phyloP scores from a whole-genome alignment of 768 basidiomycete species.

The Pisolithus sp. region DNA sequence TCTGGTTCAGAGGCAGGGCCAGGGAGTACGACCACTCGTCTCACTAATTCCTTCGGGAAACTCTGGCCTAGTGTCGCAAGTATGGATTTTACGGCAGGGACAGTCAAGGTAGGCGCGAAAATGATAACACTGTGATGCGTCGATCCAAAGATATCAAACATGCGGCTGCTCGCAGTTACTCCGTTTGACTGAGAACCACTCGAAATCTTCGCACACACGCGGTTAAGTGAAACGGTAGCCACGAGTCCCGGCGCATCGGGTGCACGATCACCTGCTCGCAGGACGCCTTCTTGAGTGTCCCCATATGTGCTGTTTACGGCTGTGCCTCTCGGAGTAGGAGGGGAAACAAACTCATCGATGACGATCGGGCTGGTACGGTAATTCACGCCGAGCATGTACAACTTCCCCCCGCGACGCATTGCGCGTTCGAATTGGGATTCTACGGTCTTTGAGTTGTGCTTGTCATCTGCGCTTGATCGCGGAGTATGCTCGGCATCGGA shows the following conservation, averaged over 20 bases:
- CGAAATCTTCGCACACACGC: too few species aligned
- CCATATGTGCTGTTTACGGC: background rate
- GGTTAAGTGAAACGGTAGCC: background rate
- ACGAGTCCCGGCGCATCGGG: background rate
- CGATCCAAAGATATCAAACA: background rate
- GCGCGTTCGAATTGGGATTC: background rate
- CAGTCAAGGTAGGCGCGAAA: slow-evolving; percentile 20
- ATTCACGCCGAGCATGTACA: slow-evolving; percentile 21
- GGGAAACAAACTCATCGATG: slow-evolving; percentile 11
- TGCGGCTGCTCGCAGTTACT: background rate
- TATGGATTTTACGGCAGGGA: background rate
- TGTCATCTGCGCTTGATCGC: background rate
- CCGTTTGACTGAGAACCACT: too few species aligned
- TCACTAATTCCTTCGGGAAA: background rate
- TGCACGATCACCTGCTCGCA: background rate
- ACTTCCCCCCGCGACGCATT: slow-evolving; percentile 1
- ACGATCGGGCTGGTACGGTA: slow-evolving; percentile 21
- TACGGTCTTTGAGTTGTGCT: background rate
- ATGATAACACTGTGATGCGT: slow-evolving; percentile 37
- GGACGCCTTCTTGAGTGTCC: background rate
- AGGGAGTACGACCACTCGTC: background rate
- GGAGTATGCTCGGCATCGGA: background rate
- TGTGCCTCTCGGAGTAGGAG: background rate
- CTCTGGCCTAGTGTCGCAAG: background rate
- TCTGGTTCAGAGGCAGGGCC: background rate